Evolutionary conservation across 1,139 yeast genomes (phyloP), one percentile per base, ranked within the genome.

Genomic region (Magnusiomyces starmeri): DNA sequence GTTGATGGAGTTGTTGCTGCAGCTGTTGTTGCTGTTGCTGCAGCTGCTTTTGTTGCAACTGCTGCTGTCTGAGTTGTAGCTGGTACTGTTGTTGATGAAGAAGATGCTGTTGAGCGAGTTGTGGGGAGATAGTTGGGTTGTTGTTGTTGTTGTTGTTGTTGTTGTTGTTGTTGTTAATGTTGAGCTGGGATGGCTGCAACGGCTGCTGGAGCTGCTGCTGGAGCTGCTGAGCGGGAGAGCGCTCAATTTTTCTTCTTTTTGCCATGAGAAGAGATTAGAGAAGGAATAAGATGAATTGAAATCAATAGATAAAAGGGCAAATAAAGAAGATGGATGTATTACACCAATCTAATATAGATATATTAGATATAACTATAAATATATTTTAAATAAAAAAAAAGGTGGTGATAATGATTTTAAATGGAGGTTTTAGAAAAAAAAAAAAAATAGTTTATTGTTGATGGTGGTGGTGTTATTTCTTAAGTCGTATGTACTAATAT

Each of bases 181-280:
- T 14, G 43, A 12, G 14, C 27, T 40, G 20, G 43, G 39, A 20
- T n/a, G 43, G 46, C 50, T 26, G 58, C 44, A 37, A 53, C 56
- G 42, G 55, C 48, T 46, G 50, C 44, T 42, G 54, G 26, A 29
- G 47, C 53, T 48, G 57, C 48, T 43, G 55, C 44, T 40, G 55
- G 14, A 43, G 22, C 29, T 21, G 51, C 29, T 52, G 57, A 10
- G 22, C 22, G 14, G 16, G 43, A 7, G 10, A 18, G 6, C 25
- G 9, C n/a, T 40, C 37, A 18, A 32, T n/a, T 18, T 32, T 32
- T n/a, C 37, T n/a, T 14, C 37, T n/a, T 18, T 32, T 32, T 6
- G n/a, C 37, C 37, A 32, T 32, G 4, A 18, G 12, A 18, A 12
- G 12, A 6, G 37, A 27, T 12, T 7, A 8, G 32, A 27, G 12